Percentiles rank a stretch among this genome's conserved stretches.
These are phyloP conservation scores for Ampelomyces quisqualis DNA, from an alignment of 2,329 filamentous ascomycete genomes.

Conservation along the genomic window DNA sequence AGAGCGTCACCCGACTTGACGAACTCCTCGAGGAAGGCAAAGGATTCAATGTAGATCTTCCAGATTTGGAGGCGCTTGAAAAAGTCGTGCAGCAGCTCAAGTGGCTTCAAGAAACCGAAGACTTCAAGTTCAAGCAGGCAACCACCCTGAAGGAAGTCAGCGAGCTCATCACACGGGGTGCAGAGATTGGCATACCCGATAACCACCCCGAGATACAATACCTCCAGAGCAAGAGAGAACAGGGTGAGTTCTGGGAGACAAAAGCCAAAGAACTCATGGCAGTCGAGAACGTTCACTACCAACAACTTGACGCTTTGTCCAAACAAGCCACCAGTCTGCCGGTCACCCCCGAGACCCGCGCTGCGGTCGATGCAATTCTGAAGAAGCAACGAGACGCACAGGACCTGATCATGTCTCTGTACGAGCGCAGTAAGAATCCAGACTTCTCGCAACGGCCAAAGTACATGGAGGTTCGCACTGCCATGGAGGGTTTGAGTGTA, in stretches of 20 bases:
- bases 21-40: conserved; percentile 88
- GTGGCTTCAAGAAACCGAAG: conserved; percentile 79
- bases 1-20: conserved; percentile 72
- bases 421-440: conserved; percentile 70
- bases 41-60: conserved; percentile 86
- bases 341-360: conserved; percentile 77
- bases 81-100: conserved; percentile 79
- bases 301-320: conserved; percentile 88
- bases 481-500: conserved; percentile 83
- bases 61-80: conserved; percentile 80
- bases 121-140: conserved; percentile 59
- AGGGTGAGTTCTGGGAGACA: conserved; percentile 84
- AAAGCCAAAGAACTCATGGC: conserved; percentile 91
- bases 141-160: conserved; percentile 76
- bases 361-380: conserved; percentile 83
- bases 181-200: conserved; percentile 72
- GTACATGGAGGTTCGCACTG: conserved; percentile 85
- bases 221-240: conserved; percentile 72
- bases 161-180: conserved; percentile 74
- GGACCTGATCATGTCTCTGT: conserved; percentile 79
- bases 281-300: conserved; percentile 90
- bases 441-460: conserved; percentile 79
- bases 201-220: conserved; percentile 78
- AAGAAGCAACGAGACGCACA: conserved; percentile 96
- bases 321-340: conserved; percentile 78